phyloP scores from a whole-genome alignment of 2,329 filamentous ascomycete genomes.

The Elsinoe australis region DNA sequence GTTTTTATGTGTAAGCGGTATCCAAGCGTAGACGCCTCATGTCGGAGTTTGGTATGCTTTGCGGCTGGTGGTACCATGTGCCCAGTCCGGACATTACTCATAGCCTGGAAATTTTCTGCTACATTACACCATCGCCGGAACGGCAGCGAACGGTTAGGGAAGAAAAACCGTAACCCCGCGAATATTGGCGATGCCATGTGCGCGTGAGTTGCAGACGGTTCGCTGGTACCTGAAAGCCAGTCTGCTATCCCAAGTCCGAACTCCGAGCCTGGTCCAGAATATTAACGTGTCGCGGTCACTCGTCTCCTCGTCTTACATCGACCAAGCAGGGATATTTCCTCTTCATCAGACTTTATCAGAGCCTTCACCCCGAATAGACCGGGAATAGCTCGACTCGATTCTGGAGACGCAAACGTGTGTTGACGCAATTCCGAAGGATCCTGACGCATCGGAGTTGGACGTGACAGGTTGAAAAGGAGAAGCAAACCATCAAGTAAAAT shows the following conservation, averaged over 20 bases:
- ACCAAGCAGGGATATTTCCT: neutral
- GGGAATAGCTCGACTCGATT: no score
- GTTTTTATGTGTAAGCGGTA: constrained; percentile 14
- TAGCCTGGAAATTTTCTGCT: constrained; percentile 7
- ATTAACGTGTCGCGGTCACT: constrained; percentile 12
- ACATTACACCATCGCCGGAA: constrained; percentile 14
- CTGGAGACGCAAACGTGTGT: no score
- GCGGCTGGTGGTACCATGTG: neutral
- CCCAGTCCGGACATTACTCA: constrained; percentile 8
- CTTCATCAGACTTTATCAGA: neutral
- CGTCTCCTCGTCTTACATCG: constrained; percentile 10
- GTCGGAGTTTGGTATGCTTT: constrained; percentile 12
- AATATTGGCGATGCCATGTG: constrained; percentile 15
- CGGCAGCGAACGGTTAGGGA: constrained; percentile 9
- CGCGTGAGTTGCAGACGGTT: constrained; percentile 15
- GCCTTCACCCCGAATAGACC: neutral
- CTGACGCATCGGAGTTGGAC: constrained; percentile 7
- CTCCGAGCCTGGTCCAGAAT: constrained; percentile 4
- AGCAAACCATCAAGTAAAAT: constrained; percentile 17
- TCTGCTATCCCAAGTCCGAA: constrained; percentile 2
- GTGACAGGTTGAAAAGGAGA: constrained; percentile 10
- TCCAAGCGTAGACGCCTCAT: constrained; percentile 3
- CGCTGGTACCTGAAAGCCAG: neutral
- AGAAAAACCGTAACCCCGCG: constrained; percentile 10
- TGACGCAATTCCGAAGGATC: constrained; percentile 9